These are phyloP conservation scores for Cocos nucifera DNA, from an alignment of 176 grass and related monocot species.

Conservation along the genomic window DNA sequence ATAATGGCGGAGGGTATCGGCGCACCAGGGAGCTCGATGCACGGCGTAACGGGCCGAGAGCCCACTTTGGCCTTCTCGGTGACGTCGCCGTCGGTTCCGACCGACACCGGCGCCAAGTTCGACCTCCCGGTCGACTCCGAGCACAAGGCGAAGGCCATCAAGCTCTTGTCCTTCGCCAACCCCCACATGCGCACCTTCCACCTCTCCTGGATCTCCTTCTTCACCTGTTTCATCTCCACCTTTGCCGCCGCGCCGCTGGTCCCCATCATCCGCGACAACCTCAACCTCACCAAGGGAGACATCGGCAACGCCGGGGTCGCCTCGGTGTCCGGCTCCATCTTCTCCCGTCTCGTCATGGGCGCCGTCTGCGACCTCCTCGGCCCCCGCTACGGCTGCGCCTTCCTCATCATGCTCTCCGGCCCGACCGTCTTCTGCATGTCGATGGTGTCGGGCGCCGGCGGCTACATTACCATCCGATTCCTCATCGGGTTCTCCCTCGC, in stretches of 20 bases:
- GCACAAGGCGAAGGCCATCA: slow-evolving; percentile 66
- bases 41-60: slow-evolving; percentile 54
- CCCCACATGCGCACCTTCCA: slow-evolving; percentile 82
- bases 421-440: slow-evolving; percentile 81
- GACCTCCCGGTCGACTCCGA: slow-evolving; percentile 67
- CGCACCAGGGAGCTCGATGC: slow-evolving; percentile 53
- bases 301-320: slow-evolving; percentile 86
- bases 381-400: slow-evolving; percentile 70
- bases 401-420: slow-evolving; percentile 67
- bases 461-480: slow-evolving; percentile 56
- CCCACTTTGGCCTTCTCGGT: slow-evolving; percentile 41
- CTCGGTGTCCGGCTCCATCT: slow-evolving; percentile 76
- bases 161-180: slow-evolving; percentile 53
- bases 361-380: slow-evolving; percentile 65
- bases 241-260: slow-evolving; percentile 64
- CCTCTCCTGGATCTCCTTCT: slow-evolving; percentile 89
- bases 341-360: slow-evolving; percentile 81
- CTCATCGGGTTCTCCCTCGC: slow-evolving; percentile 76
- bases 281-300: slow-evolving; percentile 52
- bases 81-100: background rate
- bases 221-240: slow-evolving; percentile 90
- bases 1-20: slow-evolving; percentile 2
- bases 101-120: slow-evolving; percentile 27
- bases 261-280: slow-evolving; percentile 80
- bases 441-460: slow-evolving; percentile 25